These are phyloP conservation scores for Aspergillus sp. DNA, from an alignment of 2,329 filamentous ascomycete species.

Conservation along the genomic window DNA sequence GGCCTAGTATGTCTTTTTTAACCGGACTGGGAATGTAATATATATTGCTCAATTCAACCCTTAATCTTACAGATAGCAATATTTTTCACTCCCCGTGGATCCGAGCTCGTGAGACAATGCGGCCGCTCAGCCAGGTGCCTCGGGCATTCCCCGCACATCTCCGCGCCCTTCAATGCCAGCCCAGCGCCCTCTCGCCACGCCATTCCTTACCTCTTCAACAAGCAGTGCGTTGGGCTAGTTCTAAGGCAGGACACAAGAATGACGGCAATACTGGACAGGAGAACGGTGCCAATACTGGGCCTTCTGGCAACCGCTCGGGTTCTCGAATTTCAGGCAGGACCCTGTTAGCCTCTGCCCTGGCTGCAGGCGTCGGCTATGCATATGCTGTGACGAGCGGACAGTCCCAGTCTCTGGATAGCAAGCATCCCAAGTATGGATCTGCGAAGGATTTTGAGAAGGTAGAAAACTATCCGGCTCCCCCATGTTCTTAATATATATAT, in stretches of 20 bases:
- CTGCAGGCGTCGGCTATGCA: slow-evolving; percentile 55
- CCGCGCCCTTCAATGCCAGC: slow-evolving; percentile 26
- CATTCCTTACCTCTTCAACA: slow-evolving; percentile 9
- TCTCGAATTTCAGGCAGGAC: slow-evolving; percentile 52
- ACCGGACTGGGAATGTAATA: not conserved
- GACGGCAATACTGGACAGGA: slow-evolving; percentile 11
- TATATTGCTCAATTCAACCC: not conserved
- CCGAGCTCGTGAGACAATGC: slow-evolving; percentile 22
- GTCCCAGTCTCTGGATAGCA: slow-evolving; percentile 17
- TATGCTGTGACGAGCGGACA: slow-evolving; percentile 47
- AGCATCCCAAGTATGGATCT: slow-evolving; percentile 41
- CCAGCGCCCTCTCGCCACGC: slow-evolving; percentile 18
- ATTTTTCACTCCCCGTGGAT: not conserved
- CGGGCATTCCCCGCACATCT: slow-evolving; percentile 31
- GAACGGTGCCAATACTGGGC: slow-evolving; percentile 18
- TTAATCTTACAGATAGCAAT: not conserved
- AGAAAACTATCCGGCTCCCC: not conserved
- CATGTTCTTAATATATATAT: not conserved
- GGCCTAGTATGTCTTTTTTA: not conserved
- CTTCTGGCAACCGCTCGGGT: slow-evolving; percentile 16
- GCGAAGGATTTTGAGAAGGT: slow-evolving; percentile 44
- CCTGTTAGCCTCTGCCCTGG: slow-evolving; percentile 51
- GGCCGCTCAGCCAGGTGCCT: slow-evolving; percentile 21
- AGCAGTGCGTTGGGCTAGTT: slow-evolving; percentile 24
- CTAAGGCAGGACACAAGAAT: slow-evolving; percentile 2